A percentile compares a stretch with the other conserved stretches of the same genome.
Evolutionary conservation across 1,139 yeast species (phyloP).

Genomic region (Saccharomyces hybrid): DNA sequence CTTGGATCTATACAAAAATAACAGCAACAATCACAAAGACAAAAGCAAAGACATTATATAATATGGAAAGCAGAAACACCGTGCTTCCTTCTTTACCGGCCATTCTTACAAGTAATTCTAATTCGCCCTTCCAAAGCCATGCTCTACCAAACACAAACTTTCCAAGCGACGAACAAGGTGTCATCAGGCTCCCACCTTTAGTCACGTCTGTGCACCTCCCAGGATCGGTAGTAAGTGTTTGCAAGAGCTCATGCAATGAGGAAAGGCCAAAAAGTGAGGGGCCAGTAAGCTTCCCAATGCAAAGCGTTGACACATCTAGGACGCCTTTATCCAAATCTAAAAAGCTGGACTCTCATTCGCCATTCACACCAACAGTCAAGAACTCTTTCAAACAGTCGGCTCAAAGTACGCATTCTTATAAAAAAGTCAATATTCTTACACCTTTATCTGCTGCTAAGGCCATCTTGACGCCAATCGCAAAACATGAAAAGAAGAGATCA

Average conservation of each 20-base stretch:
- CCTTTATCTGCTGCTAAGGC: conserved; percentile 26
- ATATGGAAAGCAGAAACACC: neutral
- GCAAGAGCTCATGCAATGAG: neutral
- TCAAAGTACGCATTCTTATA: conserved; percentile 3
- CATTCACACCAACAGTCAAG: neutral
- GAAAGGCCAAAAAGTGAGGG: neutral
- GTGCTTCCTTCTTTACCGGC: neutral
- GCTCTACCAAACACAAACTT: conserved; percentile 5
- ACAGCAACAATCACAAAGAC: neutral
- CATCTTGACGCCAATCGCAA: conserved; percentile 20
- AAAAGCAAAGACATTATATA: too few species aligned
- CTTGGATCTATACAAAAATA: neutral
- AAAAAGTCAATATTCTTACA: conserved; percentile 18
- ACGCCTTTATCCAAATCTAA: neutral
- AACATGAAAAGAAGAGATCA: conserved; percentile 36
- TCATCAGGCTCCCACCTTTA: conserved; percentile 5
- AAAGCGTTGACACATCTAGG: neutral
- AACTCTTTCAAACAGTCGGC: neutral
- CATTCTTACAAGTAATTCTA: neutral
- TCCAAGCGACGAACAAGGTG: conserved; percentile 10
- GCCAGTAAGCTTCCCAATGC: neutral
- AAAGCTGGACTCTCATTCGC: neutral
- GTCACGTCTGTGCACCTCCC: neutral
- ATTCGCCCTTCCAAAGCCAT: neutral
- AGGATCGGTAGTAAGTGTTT: neutral